Evolutionary conservation across 306 rosid genomes (phyloP).

Genomic region (Sphenostylis stenocarpa): DNA sequence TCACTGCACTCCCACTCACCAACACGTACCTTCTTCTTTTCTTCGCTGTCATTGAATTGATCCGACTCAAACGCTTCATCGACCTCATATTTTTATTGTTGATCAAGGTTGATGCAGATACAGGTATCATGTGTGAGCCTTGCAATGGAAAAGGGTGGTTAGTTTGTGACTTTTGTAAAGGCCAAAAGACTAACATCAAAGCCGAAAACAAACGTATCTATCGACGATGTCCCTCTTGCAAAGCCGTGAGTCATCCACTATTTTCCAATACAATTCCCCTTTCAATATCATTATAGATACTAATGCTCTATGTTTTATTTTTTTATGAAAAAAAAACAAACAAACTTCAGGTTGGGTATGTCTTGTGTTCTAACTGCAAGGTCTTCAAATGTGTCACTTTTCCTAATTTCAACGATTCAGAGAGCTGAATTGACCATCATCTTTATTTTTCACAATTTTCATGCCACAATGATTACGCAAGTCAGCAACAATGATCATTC

Average conservation of each 20-base stretch:
- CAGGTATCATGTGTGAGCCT: slow-evolving; percentile 57
- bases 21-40: slow-evolving; percentile 32
- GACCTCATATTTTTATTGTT: background rate
- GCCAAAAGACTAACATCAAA: slow-evolving; percentile 80
- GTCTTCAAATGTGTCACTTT: slow-evolving; percentile 90
- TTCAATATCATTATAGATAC: background rate
- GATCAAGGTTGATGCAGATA: slow-evolving; percentile 45
- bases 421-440: slow-evolving; percentile 39
- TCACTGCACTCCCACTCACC: slow-evolving; percentile 48
- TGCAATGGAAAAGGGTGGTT: slow-evolving; percentile 90
- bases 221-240: slow-evolving; percentile 89
- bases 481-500: background rate
- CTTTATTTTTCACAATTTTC: slow-evolving; percentile 27
- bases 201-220: slow-evolving; percentile 69
- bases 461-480: background rate
- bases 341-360: slow-evolving; percentile 65
- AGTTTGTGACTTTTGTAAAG: slow-evolving; percentile 76
- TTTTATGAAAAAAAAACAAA: background rate
- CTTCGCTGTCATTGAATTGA: background rate
- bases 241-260: slow-evolving; percentile 54
- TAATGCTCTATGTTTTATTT: background rate
- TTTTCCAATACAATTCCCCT: background rate
- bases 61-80: background rate
- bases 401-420: slow-evolving; percentile 68
- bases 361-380: slow-evolving; percentile 77